These are phyloP conservation scores for Heracleum sosnowskyi DNA, from an alignment of 129 eudicot species.

Conservation along the genomic window DNA sequence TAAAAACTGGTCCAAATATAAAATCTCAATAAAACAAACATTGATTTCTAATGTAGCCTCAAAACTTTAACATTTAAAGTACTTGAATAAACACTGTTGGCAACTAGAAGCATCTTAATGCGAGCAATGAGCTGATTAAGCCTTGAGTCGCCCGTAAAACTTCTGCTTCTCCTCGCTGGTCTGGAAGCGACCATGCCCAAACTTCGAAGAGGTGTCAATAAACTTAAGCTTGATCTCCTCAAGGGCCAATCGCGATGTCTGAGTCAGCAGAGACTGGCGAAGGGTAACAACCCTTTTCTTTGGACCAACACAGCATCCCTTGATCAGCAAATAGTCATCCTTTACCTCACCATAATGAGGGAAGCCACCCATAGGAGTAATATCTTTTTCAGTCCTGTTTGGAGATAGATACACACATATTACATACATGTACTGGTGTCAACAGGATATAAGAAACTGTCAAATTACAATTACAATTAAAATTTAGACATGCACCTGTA, in stretches of 20 bases:
- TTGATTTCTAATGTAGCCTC: not conserved
- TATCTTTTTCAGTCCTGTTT: constrained; percentile 50
- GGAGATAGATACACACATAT: not conserved
- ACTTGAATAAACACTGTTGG: not conserved
- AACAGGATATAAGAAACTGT: not conserved
- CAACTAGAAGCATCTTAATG: not conserved
- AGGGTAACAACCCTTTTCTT: constrained; percentile 56
- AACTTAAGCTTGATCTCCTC: constrained; percentile 50
- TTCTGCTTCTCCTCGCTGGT: constrained; percentile 45
- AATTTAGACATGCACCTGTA: not conserved
- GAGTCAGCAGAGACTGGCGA: constrained; percentile 40
- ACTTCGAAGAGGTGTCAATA: constrained; percentile 42
- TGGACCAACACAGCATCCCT: constrained; percentile 55
- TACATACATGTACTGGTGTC: not conserved
- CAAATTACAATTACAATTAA: not conserved
- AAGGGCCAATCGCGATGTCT: constrained; percentile 43
- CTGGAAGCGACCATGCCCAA: constrained; percentile 66
- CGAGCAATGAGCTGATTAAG: constrained; percentile 9
- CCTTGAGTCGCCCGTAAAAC: constrained; percentile 32
- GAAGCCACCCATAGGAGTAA: constrained; percentile 60
- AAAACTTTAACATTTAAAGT: not conserved
- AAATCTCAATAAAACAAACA: constrained; percentile 5
- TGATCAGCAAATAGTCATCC: constrained; percentile 44
- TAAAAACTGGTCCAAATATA: not conserved
- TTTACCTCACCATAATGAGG: constrained; percentile 55